Conservation (phyloP, 495 filamentous ascomycete species). For the Lophiotrema nucula region DNA sequence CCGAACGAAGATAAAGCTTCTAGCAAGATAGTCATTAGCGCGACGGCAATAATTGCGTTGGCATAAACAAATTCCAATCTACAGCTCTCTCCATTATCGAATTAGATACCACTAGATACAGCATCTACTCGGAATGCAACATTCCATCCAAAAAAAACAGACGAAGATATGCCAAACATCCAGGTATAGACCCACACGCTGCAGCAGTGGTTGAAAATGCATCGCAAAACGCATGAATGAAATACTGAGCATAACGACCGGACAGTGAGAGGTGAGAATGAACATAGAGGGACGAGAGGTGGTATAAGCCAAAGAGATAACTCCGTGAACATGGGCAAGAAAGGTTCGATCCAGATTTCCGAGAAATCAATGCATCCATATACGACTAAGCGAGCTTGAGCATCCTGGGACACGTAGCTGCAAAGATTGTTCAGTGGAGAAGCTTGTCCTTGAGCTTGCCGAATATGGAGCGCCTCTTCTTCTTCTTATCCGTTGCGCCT, state of each 20-base stretch:
- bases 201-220: constrained; percentile 13
- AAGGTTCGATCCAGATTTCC: not conserved
- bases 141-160: constrained; percentile 8
- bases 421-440: not conserved
- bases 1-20: too few relatives aligned
- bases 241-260: not conserved
- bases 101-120: constrained; percentile 14
- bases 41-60: too few relatives aligned
- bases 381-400: not conserved
- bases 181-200: constrained; percentile 18
- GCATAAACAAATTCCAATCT: too few relatives aligned
- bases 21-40: too few relatives aligned
- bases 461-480: constrained; percentile 58
- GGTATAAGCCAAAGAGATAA: constrained; percentile 27
- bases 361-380: not conserved
- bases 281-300: not conserved
- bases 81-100: constrained; percentile 19
- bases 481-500: constrained; percentile 49
- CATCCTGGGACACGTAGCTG: too few relatives aligned
- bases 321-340: constrained; percentile 26
- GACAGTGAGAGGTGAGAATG: not conserved
- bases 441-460: constrained; percentile 60
- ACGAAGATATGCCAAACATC: constrained; percentile 12
- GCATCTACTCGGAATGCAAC: not conserved
- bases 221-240: constrained; percentile 17